Evolutionary conservation across 495 filamentous ascomycete species (phyloP).

Genomic region (Penicillium pulvis): DNA sequence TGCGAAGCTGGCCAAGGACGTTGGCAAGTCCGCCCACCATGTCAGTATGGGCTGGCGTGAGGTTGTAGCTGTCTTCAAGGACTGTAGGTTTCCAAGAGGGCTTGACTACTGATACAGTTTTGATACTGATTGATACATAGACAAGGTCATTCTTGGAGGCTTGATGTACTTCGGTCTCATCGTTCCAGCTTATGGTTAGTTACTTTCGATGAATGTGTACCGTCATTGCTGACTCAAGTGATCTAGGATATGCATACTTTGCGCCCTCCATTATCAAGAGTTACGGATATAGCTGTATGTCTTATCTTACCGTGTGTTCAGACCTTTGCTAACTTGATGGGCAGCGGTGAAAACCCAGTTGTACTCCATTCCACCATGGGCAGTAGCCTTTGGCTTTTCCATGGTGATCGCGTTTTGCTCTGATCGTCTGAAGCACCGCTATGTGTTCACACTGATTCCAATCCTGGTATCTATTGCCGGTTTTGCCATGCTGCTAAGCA

Average conservation of each 20-base stretch:
- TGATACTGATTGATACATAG: slow-evolving; percentile 22
- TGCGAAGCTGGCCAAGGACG: slow-evolving; percentile 73
- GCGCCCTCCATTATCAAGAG: slow-evolving; percentile 72
- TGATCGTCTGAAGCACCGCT: slow-evolving; percentile 72
- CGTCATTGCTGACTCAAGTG: background rate
- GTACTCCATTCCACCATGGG: slow-evolving; percentile 84
- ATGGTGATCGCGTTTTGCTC: slow-evolving; percentile 71
- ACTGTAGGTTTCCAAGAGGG: slow-evolving; percentile 50
- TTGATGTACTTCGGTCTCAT: slow-evolving; percentile 86
- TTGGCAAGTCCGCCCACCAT: slow-evolving; percentile 72
- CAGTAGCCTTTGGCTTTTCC: slow-evolving; percentile 72
- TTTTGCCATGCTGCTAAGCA: slow-evolving; percentile 69
- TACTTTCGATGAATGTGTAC: background rate
- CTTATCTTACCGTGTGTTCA: background rate
- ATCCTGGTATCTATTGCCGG: slow-evolving; percentile 67
- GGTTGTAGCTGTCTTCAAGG: slow-evolving; percentile 71
- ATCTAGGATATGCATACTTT: slow-evolving; percentile 68
- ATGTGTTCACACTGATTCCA: slow-evolving; percentile 67
- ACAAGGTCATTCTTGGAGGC: slow-evolving; percentile 72
- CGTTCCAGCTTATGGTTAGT: slow-evolving; percentile 78
- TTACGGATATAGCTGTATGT: slow-evolving; percentile 58
- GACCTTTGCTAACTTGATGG: slow-evolving; percentile 23
- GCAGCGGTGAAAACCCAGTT: slow-evolving; percentile 73
- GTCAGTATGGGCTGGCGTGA: slow-evolving; percentile 64
- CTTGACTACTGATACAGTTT: background rate